Conservation (phyloP, 2,329 filamentous ascomycete species). For the Aspergillus ochraceoroseus region DNA sequence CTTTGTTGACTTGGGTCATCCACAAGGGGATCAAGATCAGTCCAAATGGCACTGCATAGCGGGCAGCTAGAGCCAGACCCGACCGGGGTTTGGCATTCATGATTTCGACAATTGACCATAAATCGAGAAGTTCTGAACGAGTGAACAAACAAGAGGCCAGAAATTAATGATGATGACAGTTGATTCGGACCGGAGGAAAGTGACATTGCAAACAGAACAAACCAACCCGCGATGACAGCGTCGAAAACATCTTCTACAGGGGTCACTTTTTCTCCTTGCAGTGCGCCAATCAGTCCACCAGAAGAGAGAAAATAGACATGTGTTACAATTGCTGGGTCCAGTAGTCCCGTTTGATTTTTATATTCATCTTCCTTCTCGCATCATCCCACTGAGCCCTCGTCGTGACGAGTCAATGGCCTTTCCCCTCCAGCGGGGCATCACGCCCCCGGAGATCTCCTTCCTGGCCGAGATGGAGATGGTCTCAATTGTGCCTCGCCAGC, state of each 20-base stretch:
- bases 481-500: conserved; percentile 84
- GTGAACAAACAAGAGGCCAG: not conserved
- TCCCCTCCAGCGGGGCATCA: conserved; percentile 61
- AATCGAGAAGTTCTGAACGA: not conserved
- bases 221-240: not conserved
- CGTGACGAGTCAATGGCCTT: conserved; percentile 51
- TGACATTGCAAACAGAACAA: conserved; percentile 15
- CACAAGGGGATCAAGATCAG: conserved; percentile 38
- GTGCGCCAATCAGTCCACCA: conserved; percentile 2
- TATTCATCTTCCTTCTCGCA: not conserved
- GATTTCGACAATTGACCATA: conserved; percentile 14
- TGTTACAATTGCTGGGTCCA: not conserved
- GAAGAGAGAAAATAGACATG: not conserved
- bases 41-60: conserved; percentile 36
- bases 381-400: not conserved
- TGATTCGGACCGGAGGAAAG: too few relatives aligned
- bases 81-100: conserved; percentile 34
- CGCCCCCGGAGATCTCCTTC: conserved; percentile 85
- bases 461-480: conserved; percentile 97
- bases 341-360: conserved; percentile 9
- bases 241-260: conserved; percentile 1
- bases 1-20: conserved; percentile 44
- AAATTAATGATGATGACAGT: not conserved
- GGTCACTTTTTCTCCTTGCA: not conserved
- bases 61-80: conserved; percentile 33